These are phyloP conservation scores for Leccinum imitatum DNA, from an alignment of 768 basidiomycete species.

Conservation along the genomic window DNA sequence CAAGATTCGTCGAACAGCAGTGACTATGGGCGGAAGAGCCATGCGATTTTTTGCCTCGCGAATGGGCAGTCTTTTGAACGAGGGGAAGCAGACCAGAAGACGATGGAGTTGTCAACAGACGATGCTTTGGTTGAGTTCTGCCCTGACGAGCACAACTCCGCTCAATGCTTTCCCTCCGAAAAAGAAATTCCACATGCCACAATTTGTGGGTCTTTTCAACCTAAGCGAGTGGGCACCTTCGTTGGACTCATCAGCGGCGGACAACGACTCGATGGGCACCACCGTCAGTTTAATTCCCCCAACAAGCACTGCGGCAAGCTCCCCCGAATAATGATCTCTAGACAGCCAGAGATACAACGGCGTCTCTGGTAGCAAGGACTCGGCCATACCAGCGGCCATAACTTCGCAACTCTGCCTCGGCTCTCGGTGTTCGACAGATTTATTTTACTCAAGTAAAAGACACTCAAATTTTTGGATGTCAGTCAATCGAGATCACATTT, in stretches of 20 bases:
- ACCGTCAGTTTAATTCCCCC: background rate
- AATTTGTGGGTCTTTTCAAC: constrained; percentile 1
- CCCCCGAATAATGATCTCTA: background rate
- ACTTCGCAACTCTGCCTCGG: background rate
- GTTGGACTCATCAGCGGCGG: background rate
- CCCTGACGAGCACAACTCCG: constrained; percentile 19
- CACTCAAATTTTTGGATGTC: background rate
- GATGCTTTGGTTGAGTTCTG: constrained; percentile 3
- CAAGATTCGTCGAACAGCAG: background rate
- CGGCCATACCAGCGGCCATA: background rate
- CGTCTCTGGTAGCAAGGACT: background rate
- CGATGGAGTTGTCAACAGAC: background rate
- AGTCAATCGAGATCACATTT: background rate
- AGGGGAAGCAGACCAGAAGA: background rate
- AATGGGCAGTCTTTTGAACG: constrained; percentile 1
- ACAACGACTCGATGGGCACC: background rate
- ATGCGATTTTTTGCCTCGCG: constrained; percentile 6
- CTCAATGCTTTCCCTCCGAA: constrained; percentile 7
- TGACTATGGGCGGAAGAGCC: constrained; percentile 9
- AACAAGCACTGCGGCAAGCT: background rate
- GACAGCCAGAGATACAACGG: background rate
- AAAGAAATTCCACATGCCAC: constrained; percentile 17
- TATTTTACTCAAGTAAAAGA: background rate
- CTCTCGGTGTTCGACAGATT: background rate
- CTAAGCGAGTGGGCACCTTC: background rate